Evolutionary conservation across 2,329 filamentous ascomycete genomes (phyloP), one percentile per base, ranked within the genome.

Genomic region (Cytospora leucostoma): DNA sequence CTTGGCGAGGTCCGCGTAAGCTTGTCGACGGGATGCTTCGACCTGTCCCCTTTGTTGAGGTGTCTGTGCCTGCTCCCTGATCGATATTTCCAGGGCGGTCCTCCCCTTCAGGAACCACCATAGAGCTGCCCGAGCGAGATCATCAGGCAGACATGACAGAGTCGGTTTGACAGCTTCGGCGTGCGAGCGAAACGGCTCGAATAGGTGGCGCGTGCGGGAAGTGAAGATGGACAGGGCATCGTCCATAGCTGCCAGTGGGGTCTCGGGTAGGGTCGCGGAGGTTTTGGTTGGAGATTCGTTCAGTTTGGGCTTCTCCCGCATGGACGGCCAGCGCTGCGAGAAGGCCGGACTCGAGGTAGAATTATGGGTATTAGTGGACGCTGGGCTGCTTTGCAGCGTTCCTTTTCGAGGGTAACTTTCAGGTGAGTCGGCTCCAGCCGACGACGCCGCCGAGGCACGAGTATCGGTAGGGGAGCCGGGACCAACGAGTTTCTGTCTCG

Each of bases 101-200:
- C 93, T 88, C 21, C 93, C 93, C 68, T 86, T 89, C 53, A 96
- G 73, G 71, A 97, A 96, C 93, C 93, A 97, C 93, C 93, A 97
- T 0, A 91, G 79, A 4, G 87, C 88, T 32, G 88, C 88, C 63
- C 91, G 84, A 11, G 89, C 81, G 78, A 93, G 89, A 65, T 92
- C 86, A 54, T 83, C 80, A 0, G 89, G 81, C 0, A 86, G 79
- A 57, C 85, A 88, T 35, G 83, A 81, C 61, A 85, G 81, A 5
- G 93, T 73, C 0, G 91, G 87, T 66, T 85, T 87, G 35, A 88
- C 80, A 37, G 88, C 84, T 73, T 96, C 91, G 0, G 92, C 88
- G 63, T 93, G 91, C 51, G 94, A 76, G 44, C 87, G 82, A 72
- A 96, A 96, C 3, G 95, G 81, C 67, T 89, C 87, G 66, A 86